Base-by-base conservation (phyloP, 1,139 yeast genomes). In the Blastobotrys illinoisensis region DNA sequence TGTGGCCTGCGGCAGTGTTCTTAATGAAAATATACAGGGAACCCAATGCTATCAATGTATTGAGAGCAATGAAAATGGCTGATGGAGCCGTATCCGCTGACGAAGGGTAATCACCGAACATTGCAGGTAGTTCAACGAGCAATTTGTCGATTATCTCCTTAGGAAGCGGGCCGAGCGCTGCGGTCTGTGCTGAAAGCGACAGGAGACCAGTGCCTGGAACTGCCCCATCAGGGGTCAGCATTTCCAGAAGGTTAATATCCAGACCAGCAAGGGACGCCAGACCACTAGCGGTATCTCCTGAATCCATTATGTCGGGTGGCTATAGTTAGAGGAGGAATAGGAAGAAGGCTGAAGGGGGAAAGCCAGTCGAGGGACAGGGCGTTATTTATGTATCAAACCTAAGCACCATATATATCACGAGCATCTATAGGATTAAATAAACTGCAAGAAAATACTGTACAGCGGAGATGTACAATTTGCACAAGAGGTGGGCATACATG, bases 61-160 rank as follows among this genome's bases (percentile, higher is more conserved):
- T 86, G 2, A 82, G 67, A 1, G 79, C 87, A 1, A 79, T 62
- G 63, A 86, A 85, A 0, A 86, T 64, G 1, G 82, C 79, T 52
- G 80, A 72, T 5, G 91, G 93, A 0, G 83, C 89, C 18, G 76
- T 63, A 66, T 86, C 95, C 13, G 62, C 64, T n/a, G 21, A 32
- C 19, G 44, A 65, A 2, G 93, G 90, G 66, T 85, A 86, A 40
- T 79, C 82, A 9, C 95, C 95, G 70, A 85, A 85, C 48, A 81
- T 68, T 11, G 80, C 78, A 53, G 78, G 79, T 61, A 83, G 81
- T 11, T 62, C 51, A 5, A 43, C n/a, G 7, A 46, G 47, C 11
- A 51, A 47, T 19, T 45, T n/a, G 19, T 43, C 21, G 13, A 51
- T n/a, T 6, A 54, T 19, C 6, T 18, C 28, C n/a, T 40, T 21